Base-by-base conservation (phyloP, 257 asterid species). In the Fraxinus quadrangulata region DNA sequence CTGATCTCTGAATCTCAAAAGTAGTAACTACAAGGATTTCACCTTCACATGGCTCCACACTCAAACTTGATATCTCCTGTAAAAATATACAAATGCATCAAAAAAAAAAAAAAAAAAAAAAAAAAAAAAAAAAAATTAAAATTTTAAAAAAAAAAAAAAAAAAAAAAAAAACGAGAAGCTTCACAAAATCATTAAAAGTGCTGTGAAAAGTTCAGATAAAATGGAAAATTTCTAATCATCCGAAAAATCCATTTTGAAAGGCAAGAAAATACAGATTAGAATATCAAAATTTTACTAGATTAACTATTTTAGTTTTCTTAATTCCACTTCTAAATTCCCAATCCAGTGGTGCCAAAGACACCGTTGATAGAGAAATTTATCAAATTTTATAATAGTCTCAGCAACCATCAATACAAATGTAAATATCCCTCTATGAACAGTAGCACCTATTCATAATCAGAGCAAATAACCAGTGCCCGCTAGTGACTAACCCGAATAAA, bases 21-120 rank as follows among this genome's bases (percentile, higher is more conserved):
- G 90, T 86, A 70, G 97, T 88, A 71, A 96, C 86, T 45, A 93
- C 81, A 74, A 96, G 87, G 77, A 86, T 83, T 89, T 92, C 97
- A 75, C 82, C 86, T 78, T 92, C 96, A 79, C 96, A 89, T 51
- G 93, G 92, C 88, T 96, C 99, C 70, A 92, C 97, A 9, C 99
- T 93, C 88, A 92, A 87, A 89, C 99, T 96, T 61, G 99, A 96
- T 82, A 90, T 92, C 84, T 96, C 99, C 98, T 96, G 86, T 76
- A 70, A 71, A 80, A 65, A 36, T 39, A 37, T 63, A 21, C 10
- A 13, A 61, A 34, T 3, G 2, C 34, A 24, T 23, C 68, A 0
- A 10, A 2, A 9, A 34, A 0, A 9, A 59, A 34, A 78, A 24
- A 63, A 30, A 5, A 13, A 0, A 10, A 2, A 9, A 34, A 0